Evolutionary conservation across 768 basidiomycete species (phyloP).

Genomic region (Mycena floridula): DNA sequence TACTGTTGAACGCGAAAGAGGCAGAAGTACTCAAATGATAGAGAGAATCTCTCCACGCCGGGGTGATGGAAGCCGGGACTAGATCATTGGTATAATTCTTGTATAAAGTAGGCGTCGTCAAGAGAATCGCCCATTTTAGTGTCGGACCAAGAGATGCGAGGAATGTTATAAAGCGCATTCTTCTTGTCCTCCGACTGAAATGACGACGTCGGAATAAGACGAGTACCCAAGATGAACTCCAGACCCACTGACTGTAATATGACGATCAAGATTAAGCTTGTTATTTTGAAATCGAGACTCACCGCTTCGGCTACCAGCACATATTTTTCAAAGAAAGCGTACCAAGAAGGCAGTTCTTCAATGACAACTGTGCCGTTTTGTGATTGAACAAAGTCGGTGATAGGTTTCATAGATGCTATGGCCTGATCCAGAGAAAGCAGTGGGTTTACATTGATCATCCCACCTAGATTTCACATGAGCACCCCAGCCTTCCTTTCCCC

Average conservation of each 20-base stretch:
- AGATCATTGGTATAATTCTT: too few relatives aligned
- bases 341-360: constrained; percentile 23
- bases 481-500: constrained; percentile 32
- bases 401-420: constrained; percentile 17
- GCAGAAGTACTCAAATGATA: too few relatives aligned
- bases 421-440: constrained; percentile 19
- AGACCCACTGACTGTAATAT: constrained; percentile 15
- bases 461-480: constrained; percentile 24
- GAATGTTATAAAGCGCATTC: constrained; percentile 6
- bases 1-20: too few relatives aligned
- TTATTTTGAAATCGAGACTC: neutral
- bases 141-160: too few relatives aligned
- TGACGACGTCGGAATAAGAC: constrained; percentile 19
- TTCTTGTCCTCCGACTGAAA: constrained; percentile 18
- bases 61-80: too few relatives aligned
- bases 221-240: constrained; percentile 17
- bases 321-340: constrained; percentile 25
- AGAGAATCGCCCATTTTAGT: too few relatives aligned
- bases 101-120: too few relatives aligned
- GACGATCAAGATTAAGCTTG: neutral
- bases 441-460: constrained; percentile 24
- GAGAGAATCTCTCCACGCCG: too few relatives aligned
- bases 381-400: constrained; percentile 19
- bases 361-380: constrained; percentile 22
- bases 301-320: constrained; percentile 18